Evolutionary conservation across 169 alveolate genomes (phyloP).

Genomic region (Plasmodium adleri): DNA sequence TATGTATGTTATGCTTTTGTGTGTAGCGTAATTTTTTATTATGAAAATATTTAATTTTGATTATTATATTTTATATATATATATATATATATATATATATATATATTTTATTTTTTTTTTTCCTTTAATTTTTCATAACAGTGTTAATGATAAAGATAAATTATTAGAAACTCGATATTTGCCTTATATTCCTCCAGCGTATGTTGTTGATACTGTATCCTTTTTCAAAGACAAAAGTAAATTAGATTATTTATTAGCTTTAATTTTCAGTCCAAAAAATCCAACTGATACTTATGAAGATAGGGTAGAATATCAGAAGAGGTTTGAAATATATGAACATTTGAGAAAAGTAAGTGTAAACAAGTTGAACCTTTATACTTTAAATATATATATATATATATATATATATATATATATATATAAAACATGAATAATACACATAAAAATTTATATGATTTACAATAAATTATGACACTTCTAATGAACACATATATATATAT

Average conservation of each 20-base stretch:
- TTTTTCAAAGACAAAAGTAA: conserved; percentile 81
- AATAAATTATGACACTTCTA: too few relatives aligned
- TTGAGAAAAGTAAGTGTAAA: conserved; percentile 61
- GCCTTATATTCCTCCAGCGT: conserved; percentile 86
- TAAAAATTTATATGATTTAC: neutral
- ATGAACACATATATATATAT: neutral
- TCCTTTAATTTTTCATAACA: neutral
- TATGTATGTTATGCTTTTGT: neutral
- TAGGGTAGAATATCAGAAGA: conserved; percentile 79
- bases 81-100: neutral
- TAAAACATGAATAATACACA: neutral
- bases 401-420: neutral
- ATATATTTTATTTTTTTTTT: neutral
- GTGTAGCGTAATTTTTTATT: too few relatives aligned
- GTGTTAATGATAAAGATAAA: conserved; percentile 51
- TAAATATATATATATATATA: neutral
- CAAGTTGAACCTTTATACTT: neutral
- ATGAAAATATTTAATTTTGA: neutral
- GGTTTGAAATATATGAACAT: conserved; percentile 75
- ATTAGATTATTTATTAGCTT: conserved; percentile 80
- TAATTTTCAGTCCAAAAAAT: conserved; percentile 83
- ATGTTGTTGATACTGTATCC: conserved; percentile 83
- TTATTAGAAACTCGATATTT: conserved; percentile 82
- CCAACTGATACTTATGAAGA: conserved; percentile 82
- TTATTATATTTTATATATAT: neutral